These are phyloP conservation scores for Amphicarpaea edgeworthii DNA, from an alignment of 306 rosid genomes.

Conservation along the genomic window DNA sequence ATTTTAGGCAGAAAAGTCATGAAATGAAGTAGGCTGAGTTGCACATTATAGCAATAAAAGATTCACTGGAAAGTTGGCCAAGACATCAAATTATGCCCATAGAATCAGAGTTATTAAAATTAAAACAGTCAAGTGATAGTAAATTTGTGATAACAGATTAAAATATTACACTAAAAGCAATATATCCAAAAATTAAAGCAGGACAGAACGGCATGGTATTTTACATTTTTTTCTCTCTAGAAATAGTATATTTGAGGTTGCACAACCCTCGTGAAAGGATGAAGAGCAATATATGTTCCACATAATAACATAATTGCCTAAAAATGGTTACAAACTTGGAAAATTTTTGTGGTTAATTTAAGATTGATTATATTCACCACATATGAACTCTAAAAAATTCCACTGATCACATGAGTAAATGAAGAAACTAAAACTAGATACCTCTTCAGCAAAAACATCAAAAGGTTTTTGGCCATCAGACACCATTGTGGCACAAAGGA, in stretches of 20 bases:
- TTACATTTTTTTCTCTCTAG: neutral
- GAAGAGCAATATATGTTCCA: constrained; percentile 6
- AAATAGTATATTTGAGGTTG: constrained; percentile 14
- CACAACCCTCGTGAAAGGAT: constrained; percentile 13
- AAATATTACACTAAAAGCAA: constrained; percentile 14
- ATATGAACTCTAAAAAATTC: constrained; percentile 2
- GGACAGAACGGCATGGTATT: neutral
- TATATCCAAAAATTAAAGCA: neutral
- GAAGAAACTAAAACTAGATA: constrained; percentile 42
- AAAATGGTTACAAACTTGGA: neutral
- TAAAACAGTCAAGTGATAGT: constrained; percentile 17
- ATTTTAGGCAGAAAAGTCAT: too few species aligned
- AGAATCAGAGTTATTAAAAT: constrained; percentile 22
- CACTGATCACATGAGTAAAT: constrained; percentile 11
- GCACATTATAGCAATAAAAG: neutral
- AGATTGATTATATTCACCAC: neutral
- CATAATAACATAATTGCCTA: constrained; percentile 8
- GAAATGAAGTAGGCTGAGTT: too few species aligned
- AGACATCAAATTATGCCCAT: constrained; percentile 22
- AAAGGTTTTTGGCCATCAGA: constrained; percentile 87
- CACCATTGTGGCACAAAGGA: constrained; percentile 96
- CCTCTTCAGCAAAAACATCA: constrained; percentile 90
- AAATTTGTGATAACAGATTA: constrained; percentile 17
- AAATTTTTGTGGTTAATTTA: neutral
- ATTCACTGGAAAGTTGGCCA: neutral